Percentiles rank a stretch among this genome's conserved stretches.
Conservation (phyloP, 805 yeast species). For the Pichia cabralensis region DNA sequence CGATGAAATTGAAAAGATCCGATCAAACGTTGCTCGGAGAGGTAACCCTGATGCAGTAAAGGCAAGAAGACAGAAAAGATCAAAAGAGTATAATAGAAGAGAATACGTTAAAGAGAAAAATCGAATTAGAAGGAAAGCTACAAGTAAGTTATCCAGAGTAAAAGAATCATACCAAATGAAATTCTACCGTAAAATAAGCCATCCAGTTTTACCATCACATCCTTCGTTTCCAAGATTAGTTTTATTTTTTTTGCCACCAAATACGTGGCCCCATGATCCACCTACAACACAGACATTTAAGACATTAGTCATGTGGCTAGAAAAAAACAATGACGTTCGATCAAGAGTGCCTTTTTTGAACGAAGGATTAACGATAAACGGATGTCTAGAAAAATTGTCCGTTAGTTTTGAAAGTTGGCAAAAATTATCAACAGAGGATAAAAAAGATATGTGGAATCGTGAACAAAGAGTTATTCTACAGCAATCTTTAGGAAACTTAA, state of each 20-base stretch:
- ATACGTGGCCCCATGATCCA: conserved; percentile 43
- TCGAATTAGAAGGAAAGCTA: conserved; percentile 32
- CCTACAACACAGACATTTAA: conserved; percentile 38
- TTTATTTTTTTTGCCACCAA: conserved; percentile 34
- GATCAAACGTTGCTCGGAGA: conserved; percentile 41
- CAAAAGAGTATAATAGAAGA: conserved; percentile 36
- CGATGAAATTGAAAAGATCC: conserved; percentile 34
- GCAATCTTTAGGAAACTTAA: conserved; percentile 30
- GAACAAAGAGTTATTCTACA: conserved; percentile 36
- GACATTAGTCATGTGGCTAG: conserved; percentile 19
- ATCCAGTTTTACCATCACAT: conserved; percentile 31
- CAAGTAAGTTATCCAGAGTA: conserved; percentile 34
- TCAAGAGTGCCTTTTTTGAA: too few species aligned
- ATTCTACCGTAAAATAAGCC: conserved; percentile 29
- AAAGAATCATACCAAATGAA: conserved; percentile 26
- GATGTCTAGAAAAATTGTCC: conserved; percentile 31
- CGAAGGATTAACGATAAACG: too few species aligned
- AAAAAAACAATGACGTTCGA: too few species aligned
- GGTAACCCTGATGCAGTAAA: conserved; percentile 36
- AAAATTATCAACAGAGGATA: conserved; percentile 25
- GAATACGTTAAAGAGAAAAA: conserved; percentile 39
- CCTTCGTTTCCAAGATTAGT: conserved; percentile 43
- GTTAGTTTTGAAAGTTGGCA: conserved; percentile 39
- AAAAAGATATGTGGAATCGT: conserved; percentile 33
- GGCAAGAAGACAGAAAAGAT: conserved; percentile 30